phyloP scores from a whole-genome alignment of 2,329 filamentous ascomycete species.

The Aaosphaeria arxii region DNA sequence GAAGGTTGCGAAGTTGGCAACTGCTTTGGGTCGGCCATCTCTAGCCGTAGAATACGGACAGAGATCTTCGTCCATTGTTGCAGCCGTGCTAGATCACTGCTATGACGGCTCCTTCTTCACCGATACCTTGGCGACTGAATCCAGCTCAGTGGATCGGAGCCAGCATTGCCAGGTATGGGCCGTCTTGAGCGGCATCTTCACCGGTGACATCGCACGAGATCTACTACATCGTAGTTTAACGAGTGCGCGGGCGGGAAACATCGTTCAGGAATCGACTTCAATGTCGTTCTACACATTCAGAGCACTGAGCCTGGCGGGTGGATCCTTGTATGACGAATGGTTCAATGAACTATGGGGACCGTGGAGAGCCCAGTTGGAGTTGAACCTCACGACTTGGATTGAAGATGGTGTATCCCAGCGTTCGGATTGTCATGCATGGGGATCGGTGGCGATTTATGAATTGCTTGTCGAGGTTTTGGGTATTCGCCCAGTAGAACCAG shows the following conservation, averaged over 20 bases:
- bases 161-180: slow-evolving; percentile 40
- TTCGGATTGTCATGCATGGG: slow-evolving; percentile 47
- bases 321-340: slow-evolving; percentile 27
- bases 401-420: slow-evolving; percentile 43
- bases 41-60: neutral
- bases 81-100: slow-evolving; percentile 29
- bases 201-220: slow-evolving; percentile 1
- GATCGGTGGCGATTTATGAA: slow-evolving; percentile 43
- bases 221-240: neutral
- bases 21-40: neutral
- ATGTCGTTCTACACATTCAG: slow-evolving; percentile 44
- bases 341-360: slow-evolving; percentile 31
- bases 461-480: slow-evolving; percentile 39
- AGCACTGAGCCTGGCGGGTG: slow-evolving; percentile 33
- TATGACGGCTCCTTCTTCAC: slow-evolving; percentile 26
- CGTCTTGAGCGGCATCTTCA: slow-evolving; percentile 29
- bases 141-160: slow-evolving; percentile 24
- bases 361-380: slow-evolving; percentile 37
- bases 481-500: neutral
- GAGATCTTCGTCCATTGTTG: slow-evolving; percentile 13
- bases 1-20: slow-evolving; percentile 22
- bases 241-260: slow-evolving; percentile 14
- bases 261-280: slow-evolving; percentile 22
- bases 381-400: slow-evolving; percentile 42
- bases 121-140: slow-evolving; percentile 30